Base-by-base conservation (phyloP, 768 basidiomycete species). In the Boletus coccyginus region DNA sequence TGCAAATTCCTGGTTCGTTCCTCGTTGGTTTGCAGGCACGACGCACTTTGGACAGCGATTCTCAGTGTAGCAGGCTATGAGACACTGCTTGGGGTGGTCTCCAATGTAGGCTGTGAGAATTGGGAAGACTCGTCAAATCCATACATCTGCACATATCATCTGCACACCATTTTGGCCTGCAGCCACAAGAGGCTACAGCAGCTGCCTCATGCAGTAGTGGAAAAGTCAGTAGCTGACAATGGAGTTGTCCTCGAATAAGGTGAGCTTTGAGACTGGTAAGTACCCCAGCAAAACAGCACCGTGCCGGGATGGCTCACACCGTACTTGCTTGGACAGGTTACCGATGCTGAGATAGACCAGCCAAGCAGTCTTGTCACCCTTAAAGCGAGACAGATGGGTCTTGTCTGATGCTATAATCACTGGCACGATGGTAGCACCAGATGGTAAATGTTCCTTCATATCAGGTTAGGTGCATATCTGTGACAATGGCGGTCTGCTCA, bases 81-180 rank as follows among this genome's bases (percentile, higher is more conserved):
- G 7, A 7, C 57, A 58, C 9, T 58, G 53, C 7, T 58, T 21
- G 1, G 41, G 53, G 9, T 59, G 53, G 8, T 59, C 41, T 0
- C 54, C 36, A 3, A 59, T 51, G 4, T 6, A 59, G 0, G 45
- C 35, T 0, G 53, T 50, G 6, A 59, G 53, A 2, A 27, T 27
- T 27, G 27, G 27, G 27, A 27, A 27, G 27, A 27, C 27, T 27
- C 5, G 27, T 5, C 27, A 59, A 14, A 59, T 27, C 0, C 0
- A 0, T 3, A 50, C 46, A 49, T 59, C 54, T 2, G 46, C 41
- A 41, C 54, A 59, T 1, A 59, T 41, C 54, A 59, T 56, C 3
- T 59, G 42, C 0, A 56, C 36, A 0, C 50, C 32, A 3, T 52
- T 11, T 16, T 2, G 6, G 1, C 58, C 46, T 0, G 44, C 46